Percentiles rank a stretch among this genome's conserved stretches.
phyloP scores from a whole-genome alignment of 192 early-diverging fungal species.

The Podila verticillata region DNA sequence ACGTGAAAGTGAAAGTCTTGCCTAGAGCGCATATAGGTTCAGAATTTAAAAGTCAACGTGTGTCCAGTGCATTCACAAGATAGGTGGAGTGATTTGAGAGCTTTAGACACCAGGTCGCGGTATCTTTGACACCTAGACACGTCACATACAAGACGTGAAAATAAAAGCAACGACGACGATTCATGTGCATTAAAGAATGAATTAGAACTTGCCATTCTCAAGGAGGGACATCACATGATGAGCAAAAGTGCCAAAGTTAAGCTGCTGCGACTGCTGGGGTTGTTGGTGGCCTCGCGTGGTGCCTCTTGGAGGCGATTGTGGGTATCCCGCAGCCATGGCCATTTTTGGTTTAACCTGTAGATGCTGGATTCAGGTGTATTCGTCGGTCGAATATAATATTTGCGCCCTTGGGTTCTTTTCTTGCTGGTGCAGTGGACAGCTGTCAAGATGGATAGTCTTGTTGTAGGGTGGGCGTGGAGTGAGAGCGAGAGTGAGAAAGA shows the following conservation, averaged over 20 bases:
- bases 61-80: too few relatives aligned
- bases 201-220: constrained; percentile 48
- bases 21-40: constrained; percentile 3
- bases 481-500: not conserved
- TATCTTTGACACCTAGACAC: too few relatives aligned
- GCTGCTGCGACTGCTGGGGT: constrained; percentile 28
- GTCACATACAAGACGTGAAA: too few relatives aligned
- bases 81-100: too few relatives aligned
- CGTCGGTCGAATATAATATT: too few relatives aligned
- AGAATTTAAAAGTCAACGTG: not conserved
- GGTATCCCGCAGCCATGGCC: constrained; percentile 48
- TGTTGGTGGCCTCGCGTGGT: constrained; percentile 27
- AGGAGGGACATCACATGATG: constrained; percentile 46
- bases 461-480: too few relatives aligned
- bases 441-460: too few relatives aligned
- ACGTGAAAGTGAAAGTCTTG: constrained; percentile 39
- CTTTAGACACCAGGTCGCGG: too few relatives aligned
- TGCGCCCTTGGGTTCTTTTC: too few relatives aligned
- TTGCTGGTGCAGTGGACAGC: too few relatives aligned
- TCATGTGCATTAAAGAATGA: not conserved
- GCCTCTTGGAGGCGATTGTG: constrained; percentile 21
- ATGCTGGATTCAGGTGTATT: too few relatives aligned
- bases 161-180: too few relatives aligned
- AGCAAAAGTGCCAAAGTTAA: constrained; percentile 51
- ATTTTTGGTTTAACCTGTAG: constrained; percentile 15